phyloP scores from a whole-genome alignment of 148 eudicot species.

The Rhododendron mucronatum region DNA sequence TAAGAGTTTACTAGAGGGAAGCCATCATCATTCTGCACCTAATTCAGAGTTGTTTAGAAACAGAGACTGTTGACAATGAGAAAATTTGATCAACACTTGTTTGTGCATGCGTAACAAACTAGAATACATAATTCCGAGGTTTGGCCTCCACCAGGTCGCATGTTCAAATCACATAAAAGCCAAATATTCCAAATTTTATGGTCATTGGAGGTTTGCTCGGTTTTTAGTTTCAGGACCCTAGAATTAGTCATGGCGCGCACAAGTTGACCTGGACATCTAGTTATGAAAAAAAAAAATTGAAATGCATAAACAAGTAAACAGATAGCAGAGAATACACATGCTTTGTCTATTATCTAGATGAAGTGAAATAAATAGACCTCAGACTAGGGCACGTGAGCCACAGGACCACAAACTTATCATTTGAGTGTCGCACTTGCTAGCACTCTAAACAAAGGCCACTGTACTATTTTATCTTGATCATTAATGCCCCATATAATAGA shows the following conservation, averaged over 20 bases:
- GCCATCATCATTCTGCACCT: not conserved
- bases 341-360: not conserved
- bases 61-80: not conserved
- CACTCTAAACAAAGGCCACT: not conserved
- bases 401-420: not conserved
- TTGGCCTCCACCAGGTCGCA: not conserved
- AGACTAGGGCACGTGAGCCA: not conserved
- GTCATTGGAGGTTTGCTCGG: not conserved
- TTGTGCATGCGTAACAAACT: not conserved
- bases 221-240: too few relatives aligned
- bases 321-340: not conserved
- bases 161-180: not conserved
- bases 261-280: not conserved
- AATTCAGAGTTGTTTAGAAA: not conserved
- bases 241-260: not conserved
- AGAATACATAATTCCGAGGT: not conserved
- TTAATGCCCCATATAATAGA: not conserved
- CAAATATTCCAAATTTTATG: not conserved
- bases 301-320: not conserved
- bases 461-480: not conserved
- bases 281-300: not conserved
- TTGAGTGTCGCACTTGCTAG: not conserved
- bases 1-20: not conserved
- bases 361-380: not conserved
- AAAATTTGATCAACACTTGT: not conserved